These are phyloP conservation scores for Davidsoniella neocaledoniae DNA, from an alignment of 2,329 filamentous ascomycete species.

Conservation along the genomic window DNA sequence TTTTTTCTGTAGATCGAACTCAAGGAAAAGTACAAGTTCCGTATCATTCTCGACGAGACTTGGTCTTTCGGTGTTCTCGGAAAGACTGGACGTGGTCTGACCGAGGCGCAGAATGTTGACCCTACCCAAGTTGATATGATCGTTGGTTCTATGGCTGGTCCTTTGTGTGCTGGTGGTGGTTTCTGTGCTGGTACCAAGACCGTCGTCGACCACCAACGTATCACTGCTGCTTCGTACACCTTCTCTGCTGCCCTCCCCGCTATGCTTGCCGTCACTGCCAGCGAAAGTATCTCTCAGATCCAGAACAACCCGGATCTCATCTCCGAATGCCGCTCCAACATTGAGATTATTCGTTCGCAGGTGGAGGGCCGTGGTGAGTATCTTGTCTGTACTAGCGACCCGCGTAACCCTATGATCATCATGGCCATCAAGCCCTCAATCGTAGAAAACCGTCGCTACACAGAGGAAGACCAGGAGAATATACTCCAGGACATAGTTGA, in stretches of 20 bases:
- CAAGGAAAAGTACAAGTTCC: conserved; percentile 94
- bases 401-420: conserved; percentile 77
- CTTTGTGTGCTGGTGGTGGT: conserved; percentile 80
- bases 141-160: conserved; percentile 76
- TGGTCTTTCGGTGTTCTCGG: conserved; percentile 94
- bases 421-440: conserved; percentile 73
- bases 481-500: conserved; percentile 87
- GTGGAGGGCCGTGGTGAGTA: conserved; percentile 88
- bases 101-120: conserved; percentile 93
- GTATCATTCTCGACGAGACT: conserved; percentile 90
- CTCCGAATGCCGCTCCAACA: conserved; percentile 65
- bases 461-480: conserved; percentile 61
- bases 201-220: conserved; percentile 90
- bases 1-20: conserved; percentile 42
- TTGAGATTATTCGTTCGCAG: conserved; percentile 68
- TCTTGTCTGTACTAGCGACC: conserved; percentile 64
- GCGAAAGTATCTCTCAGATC: conserved; percentile 72
- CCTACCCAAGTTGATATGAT: conserved; percentile 93
- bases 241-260: conserved; percentile 91
- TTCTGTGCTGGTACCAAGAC: conserved; percentile 89
- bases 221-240: conserved; percentile 82
- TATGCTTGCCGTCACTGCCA: conserved; percentile 86
- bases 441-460: conserved; percentile 51
- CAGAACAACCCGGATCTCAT: conserved; percentile 78
- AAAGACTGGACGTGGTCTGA: conserved; percentile 76